These are phyloP conservation scores for Prunus padus DNA, from an alignment of 306 rosid genomes.

Conservation along the genomic window DNA sequence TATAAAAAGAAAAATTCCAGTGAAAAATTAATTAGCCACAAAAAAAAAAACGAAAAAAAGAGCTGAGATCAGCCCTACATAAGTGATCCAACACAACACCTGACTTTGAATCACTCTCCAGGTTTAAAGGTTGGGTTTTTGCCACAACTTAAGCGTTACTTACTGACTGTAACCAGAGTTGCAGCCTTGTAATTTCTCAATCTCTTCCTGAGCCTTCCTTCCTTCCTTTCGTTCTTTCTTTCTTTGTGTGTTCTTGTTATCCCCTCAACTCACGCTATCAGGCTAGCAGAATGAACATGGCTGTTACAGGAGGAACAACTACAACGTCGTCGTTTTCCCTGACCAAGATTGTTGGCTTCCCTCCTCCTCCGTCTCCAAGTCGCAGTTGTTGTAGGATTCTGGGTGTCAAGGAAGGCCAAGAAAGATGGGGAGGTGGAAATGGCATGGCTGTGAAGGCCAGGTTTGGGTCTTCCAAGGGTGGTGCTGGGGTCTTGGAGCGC, in stretches of 20 bases:
- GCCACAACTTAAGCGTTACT: background rate
- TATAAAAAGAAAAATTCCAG: background rate
- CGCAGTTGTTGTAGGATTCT: slow-evolving; percentile 1
- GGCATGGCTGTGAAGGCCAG: slow-evolving; percentile 19
- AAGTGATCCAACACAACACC: too few relatives aligned
- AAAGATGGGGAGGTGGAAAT: background rate
- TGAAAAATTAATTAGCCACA: background rate
- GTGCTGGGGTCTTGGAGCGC: slow-evolving; percentile 27
- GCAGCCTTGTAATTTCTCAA: too few relatives aligned
- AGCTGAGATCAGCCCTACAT: background rate
- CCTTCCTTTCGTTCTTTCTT: too few relatives aligned
- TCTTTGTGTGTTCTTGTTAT: background rate
- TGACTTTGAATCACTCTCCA: too few relatives aligned
- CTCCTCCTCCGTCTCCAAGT: background rate
- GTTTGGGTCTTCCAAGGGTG: slow-evolving; percentile 27
- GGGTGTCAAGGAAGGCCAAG: background rate
- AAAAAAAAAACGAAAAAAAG: too few relatives aligned
- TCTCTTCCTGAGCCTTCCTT: background rate
- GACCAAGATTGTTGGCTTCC: background rate
- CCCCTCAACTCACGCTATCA: background rate
- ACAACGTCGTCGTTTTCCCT: background rate
- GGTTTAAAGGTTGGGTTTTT: too few relatives aligned
- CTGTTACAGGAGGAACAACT: background rate
- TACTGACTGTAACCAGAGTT: too few relatives aligned
- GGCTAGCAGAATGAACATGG: background rate